Evolutionary conservation across 2,329 filamentous ascomycete species (phyloP).

Genomic region (Talaromyces atroroseus): DNA sequence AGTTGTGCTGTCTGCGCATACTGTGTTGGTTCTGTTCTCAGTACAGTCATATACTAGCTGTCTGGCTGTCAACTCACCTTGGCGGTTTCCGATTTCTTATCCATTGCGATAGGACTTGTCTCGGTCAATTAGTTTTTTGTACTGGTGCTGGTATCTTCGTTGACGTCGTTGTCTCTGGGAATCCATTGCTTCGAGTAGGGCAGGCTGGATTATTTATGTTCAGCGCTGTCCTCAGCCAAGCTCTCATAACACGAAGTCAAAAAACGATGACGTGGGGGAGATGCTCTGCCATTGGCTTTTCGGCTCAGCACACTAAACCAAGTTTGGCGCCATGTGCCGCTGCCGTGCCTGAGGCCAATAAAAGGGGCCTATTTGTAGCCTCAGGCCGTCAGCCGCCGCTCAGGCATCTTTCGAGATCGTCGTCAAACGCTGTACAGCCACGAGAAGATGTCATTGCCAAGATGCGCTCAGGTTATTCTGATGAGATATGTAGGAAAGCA

Average conservation of each 20-base stretch:
- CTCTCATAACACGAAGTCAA: no score
- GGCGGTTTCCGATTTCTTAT: not conserved
- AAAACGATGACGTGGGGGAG: not conserved
- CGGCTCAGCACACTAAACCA: not conserved
- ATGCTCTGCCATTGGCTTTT: not conserved
- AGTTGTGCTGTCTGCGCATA: not conserved
- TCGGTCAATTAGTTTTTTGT: not conserved
- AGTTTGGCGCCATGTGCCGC: slow-evolving; percentile 1
- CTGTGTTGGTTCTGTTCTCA: not conserved
- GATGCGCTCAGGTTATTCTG: no score
- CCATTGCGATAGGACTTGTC: not conserved
- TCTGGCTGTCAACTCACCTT: not conserved
- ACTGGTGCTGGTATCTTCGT: not conserved
- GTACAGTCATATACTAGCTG: not conserved
- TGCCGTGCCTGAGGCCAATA: not conserved
- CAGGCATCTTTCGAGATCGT: no score
- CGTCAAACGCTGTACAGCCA: no score
- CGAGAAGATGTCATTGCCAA: no score
- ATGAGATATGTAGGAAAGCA: no score
- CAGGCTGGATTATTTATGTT: not conserved
- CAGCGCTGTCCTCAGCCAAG: not conserved
- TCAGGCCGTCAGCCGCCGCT: no score
- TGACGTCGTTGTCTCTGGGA: not conserved
- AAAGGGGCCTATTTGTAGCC: no score
- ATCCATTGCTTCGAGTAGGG: not conserved